Percentiles rank a stretch among this genome's conserved stretches.
These are phyloP conservation scores for Ramaria sp. DNA, from an alignment of 768 basidiomycete genomes.

Conservation along the genomic window DNA sequence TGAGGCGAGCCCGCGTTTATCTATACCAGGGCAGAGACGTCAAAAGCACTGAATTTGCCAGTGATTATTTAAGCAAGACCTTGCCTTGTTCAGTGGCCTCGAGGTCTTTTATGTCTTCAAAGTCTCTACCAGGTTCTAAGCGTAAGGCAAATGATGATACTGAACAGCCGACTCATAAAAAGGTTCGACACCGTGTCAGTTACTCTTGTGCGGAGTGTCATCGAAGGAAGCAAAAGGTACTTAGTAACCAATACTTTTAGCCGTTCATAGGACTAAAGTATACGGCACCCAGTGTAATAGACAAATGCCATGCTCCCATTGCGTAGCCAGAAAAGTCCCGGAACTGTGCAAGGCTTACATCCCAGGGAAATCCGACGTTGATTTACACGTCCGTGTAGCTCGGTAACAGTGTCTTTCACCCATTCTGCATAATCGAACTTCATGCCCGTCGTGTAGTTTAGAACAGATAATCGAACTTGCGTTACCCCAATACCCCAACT, in stretches of 20 bases:
- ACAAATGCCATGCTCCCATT: conserved; percentile 79
- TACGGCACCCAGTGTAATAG: conserved; percentile 56
- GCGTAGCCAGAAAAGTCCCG: conserved; percentile 76
- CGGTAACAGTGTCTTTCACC: neutral
- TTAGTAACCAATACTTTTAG: neutral
- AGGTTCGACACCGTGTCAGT: conserved; percentile 63
- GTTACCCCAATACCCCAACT: conserved; percentile 55
- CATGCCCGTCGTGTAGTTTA: conserved; percentile 28
- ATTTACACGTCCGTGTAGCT: conserved; percentile 60
- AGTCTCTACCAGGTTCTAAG: conserved; percentile 26
- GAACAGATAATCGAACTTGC: conserved; percentile 77
- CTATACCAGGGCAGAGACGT: no score
- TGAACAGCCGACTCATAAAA: conserved; percentile 39
- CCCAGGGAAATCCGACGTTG: conserved; percentile 78
- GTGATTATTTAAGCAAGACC: no score
- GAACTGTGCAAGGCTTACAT: conserved; percentile 84
- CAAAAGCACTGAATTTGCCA: no score
- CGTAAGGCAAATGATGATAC: conserved; percentile 56
- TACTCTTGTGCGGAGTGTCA: conserved; percentile 86
- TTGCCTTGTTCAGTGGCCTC: no score
- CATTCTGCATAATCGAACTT: neutral
- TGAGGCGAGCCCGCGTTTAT: no score
- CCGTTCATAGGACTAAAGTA: conserved; percentile 12
- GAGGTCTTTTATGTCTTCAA: neutral
- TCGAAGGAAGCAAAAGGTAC: conserved; percentile 78